Evolutionary conservation across 768 basidiomycete genomes (phyloP).

Genomic region (Mrakia blollopis): DNA sequence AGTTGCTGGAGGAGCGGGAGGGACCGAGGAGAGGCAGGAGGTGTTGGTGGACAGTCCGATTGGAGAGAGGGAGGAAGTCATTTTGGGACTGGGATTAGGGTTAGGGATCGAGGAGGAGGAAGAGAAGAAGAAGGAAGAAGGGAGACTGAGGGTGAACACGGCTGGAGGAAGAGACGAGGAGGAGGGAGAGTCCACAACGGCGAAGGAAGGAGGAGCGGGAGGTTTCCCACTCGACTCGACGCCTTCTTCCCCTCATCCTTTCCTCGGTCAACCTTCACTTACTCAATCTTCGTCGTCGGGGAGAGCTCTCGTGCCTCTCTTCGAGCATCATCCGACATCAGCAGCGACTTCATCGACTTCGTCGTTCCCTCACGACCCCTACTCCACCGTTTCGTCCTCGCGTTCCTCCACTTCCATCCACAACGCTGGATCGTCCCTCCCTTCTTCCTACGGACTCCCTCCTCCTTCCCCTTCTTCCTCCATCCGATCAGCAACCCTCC

Average conservation of each 20-base stretch:
- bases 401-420: neutral
- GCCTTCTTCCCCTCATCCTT: neutral
- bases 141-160: neutral
- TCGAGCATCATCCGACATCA: neutral
- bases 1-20: neutral
- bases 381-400: neutral
- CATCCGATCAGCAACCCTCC: neutral
- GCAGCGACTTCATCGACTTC: constrained; percentile 4
- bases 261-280: neutral
- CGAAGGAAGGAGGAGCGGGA: neutral
- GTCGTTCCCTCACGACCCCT: neutral
- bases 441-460: neutral
- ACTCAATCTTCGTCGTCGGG: neutral
- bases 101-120: neutral
- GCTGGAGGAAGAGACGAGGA: too few species aligned
- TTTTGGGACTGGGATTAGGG: neutral
- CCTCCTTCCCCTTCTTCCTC: constrained; percentile 15
- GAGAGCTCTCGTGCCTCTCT: neutral
- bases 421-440: neutral
- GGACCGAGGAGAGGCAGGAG: constrained; percentile 1
- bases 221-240: neutral
- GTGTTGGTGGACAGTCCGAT: constrained; percentile 5
- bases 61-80: neutral
- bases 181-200: neutral
- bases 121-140: neutral